A percentile compares a stretch with the other conserved stretches of the same genome.
Evolutionary conservation across 2,329 filamentous ascomycete genomes (phyloP).

Genomic region (Alternaria ethzedia): DNA sequence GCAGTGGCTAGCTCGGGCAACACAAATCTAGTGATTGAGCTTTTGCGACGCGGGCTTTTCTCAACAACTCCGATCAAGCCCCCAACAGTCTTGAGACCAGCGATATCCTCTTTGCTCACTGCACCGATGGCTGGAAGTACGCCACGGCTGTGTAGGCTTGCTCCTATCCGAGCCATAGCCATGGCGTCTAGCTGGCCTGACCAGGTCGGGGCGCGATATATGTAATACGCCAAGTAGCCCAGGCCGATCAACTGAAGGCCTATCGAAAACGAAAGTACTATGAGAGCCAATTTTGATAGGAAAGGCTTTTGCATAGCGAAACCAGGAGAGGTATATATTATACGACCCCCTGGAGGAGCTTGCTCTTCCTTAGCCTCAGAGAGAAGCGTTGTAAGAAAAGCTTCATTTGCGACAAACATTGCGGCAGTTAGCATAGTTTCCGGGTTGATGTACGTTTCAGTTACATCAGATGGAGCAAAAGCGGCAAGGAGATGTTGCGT

Average conservation of each 20-base stretch:
- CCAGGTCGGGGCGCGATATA: background rate
- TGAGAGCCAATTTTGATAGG: fast-evolving
- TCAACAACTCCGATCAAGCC: background rate
- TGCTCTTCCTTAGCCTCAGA: too few species aligned
- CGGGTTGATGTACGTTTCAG: too few species aligned
- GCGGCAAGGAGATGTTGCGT: too few species aligned
- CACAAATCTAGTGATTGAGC: background rate
- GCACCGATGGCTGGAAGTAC: background rate
- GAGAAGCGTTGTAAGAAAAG: too few species aligned
- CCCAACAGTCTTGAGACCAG: background rate
- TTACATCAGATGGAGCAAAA: too few species aligned
- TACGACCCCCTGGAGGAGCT: too few species aligned
- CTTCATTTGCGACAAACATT: background rate
- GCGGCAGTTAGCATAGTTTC: too few species aligned
- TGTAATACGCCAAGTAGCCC: background rate
- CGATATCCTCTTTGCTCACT: background rate
- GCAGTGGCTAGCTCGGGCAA: background rate
- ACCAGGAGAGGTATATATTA: background rate
- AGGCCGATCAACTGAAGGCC: background rate
- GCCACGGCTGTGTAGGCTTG: background rate
- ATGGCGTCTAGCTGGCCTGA: background rate
- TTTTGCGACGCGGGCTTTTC: background rate
- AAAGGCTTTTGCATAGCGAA: background rate
- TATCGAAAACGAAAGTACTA: background rate
- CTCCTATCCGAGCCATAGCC: background rate